Conservation (phyloP, 1,284 basidiomycete species). For the Ceratobasidium sp. region DNA sequence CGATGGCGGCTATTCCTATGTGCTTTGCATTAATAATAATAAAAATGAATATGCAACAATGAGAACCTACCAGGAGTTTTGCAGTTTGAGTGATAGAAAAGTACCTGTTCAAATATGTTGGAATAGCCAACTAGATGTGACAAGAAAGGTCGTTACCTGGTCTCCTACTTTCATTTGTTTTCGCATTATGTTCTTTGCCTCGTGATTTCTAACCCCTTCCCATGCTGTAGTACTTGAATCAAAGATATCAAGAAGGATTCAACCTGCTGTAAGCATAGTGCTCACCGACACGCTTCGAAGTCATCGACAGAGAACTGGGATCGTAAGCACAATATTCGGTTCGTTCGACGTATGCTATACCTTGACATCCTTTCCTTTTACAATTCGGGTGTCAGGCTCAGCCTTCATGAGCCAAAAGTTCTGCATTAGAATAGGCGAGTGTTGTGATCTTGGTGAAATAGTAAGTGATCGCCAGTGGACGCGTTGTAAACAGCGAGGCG, state of each 20-base stretch:
- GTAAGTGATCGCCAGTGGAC: not conserved
- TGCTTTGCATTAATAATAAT: slow-evolving; percentile 15
- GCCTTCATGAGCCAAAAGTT: slow-evolving; percentile 89
- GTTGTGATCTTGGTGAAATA: not conserved
- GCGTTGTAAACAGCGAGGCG: not conserved
- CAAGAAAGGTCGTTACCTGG: slow-evolving; percentile 64
- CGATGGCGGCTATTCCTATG: slow-evolving; percentile 85
- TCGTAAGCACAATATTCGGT: slow-evolving; percentile 19
- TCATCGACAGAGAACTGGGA: slow-evolving; percentile 91
- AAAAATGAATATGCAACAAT: not conserved
- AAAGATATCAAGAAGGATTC: not conserved
- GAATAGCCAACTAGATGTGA: slow-evolving; percentile 47
- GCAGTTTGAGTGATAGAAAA: slow-evolving; percentile 82
- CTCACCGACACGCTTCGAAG: slow-evolving; percentile 73
- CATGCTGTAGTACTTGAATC: slow-evolving; percentile 75
- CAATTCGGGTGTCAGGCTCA: slow-evolving; percentile 88
- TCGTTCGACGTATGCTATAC: slow-evolving; percentile 59
- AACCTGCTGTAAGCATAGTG: too few relatives aligned
- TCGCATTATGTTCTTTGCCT: slow-evolving; percentile 90
- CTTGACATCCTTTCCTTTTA: slow-evolving; percentile 93
- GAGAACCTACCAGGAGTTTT: slow-evolving; percentile 79
- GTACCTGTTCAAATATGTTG: slow-evolving; percentile 61
- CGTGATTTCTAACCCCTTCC: slow-evolving; percentile 94
- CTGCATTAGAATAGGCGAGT: not conserved
- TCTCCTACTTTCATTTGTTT: slow-evolving; percentile 87